Evolutionary conservation across 2,329 filamentous ascomycete species (phyloP).

Genomic region (Diaporthe sp.): DNA sequence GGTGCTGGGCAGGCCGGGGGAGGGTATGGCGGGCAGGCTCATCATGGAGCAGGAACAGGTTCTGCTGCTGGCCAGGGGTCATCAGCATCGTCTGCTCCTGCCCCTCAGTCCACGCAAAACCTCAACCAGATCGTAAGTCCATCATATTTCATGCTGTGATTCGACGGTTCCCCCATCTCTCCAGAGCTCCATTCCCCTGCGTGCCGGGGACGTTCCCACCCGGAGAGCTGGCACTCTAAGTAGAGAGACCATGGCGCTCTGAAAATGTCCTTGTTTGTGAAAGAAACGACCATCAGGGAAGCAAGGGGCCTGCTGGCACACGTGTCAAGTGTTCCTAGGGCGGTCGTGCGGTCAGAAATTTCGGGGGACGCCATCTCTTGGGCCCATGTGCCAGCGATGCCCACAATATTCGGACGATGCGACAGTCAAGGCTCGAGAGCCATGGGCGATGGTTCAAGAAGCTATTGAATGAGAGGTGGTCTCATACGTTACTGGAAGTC

Average conservation of each 20-base stretch:
- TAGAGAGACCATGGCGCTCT: neutral
- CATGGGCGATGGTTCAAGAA: no score
- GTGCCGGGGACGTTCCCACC: neutral
- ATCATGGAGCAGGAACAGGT: conserved; percentile 35
- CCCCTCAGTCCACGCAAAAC: conserved; percentile 91
- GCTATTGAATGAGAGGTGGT: neutral
- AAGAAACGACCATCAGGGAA: neutral
- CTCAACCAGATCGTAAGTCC: conserved; percentile 92
- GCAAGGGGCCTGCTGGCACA: neutral
- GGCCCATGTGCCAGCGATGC: neutral
- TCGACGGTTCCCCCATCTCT: neutral
- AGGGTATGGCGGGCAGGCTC: conserved; percentile 38
- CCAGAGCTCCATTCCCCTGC: neutral
- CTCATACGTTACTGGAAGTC: neutral
- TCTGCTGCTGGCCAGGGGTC: conserved; percentile 42
- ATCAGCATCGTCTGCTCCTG: conserved; percentile 65
- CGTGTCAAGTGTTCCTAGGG: neutral
- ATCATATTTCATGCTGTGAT: conserved; percentile 44
- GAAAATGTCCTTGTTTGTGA: no score
- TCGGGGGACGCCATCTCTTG: neutral
- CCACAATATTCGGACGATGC: neutral
- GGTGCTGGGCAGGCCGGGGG: conserved; percentile 38
- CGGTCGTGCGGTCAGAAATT: neutral
- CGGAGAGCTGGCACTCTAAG: neutral
- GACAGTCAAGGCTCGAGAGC: neutral